Percentiles rank a stretch among this genome's conserved stretches.
These are phyloP conservation scores for Pleodorina starrii DNA, from an alignment of 139 green algal genomes.

Conservation along the genomic window DNA sequence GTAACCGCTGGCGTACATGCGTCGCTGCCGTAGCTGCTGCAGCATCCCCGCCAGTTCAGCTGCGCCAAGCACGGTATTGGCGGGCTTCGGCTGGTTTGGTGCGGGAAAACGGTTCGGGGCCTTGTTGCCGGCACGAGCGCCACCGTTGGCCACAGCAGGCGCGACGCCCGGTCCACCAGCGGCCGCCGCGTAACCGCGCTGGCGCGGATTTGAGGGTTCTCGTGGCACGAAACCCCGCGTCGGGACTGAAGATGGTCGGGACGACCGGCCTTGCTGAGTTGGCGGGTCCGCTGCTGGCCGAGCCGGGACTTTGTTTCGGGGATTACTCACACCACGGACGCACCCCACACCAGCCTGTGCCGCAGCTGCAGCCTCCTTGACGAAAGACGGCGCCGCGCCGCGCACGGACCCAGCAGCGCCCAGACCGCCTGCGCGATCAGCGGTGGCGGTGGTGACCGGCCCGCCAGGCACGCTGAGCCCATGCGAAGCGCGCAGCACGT, in stretches of 20 bases:
- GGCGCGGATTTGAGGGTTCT: neutral
- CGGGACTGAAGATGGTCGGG: neutral
- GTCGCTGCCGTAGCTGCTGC: neutral
- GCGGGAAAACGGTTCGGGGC: neutral
- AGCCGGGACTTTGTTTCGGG: neutral
- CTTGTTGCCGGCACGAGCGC: neutral
- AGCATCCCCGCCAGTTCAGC: neutral
- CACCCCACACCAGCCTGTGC: neutral
- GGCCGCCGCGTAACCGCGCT: neutral
- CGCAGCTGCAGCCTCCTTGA: neutral
- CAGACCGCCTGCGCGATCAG: neutral
- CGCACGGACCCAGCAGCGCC: neutral
- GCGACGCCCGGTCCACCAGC: neutral
- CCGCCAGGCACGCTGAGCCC: neutral
- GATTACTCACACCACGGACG: neutral
- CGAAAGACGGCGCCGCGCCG: neutral
- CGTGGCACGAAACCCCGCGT: neutral
- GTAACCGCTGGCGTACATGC: neutral
- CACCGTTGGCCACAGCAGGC: neutral
- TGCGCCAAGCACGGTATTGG: neutral
- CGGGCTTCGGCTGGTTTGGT: neutral
- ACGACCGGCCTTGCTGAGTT: neutral
- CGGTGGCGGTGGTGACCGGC: neutral
- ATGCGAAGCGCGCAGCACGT: neutral
- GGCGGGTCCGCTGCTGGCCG: neutral